A percentile compares a stretch with the other conserved stretches of the same genome.
Evolutionary conservation across 441 rosid species (phyloP).

Genomic region (Arabidopsis lyrata): DNA sequence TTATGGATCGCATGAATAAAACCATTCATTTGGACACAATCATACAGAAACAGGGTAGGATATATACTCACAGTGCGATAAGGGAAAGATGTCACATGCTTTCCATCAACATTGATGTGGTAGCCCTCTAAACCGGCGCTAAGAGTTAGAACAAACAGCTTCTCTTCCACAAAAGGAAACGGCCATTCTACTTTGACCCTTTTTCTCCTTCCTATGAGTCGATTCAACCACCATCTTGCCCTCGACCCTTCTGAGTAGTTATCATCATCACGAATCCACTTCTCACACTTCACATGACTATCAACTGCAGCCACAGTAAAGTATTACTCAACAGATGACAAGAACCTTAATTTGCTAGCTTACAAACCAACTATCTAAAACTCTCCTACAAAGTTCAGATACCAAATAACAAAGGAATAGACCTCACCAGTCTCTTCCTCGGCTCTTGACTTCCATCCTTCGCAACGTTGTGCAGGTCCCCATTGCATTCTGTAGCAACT

Average conservation of each 20-base stretch:
- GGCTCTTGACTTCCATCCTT: conserved; percentile 70
- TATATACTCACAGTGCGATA: conserved; percentile 77
- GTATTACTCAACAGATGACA: conserved; percentile 29
- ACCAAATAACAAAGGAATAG: conserved; percentile 9
- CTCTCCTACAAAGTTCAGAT: background rate
- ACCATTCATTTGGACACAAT: conserved; percentile 30
- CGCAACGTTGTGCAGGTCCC: conserved; percentile 74
- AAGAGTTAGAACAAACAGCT: conserved; percentile 80
- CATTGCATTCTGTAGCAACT: conserved; percentile 88
- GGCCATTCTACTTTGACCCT: conserved; percentile 81
- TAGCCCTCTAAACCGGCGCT: conserved; percentile 92
- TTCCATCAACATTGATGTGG: conserved; percentile 82
- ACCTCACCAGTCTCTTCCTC: conserved; percentile 50
- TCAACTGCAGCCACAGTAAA: conserved; percentile 68
- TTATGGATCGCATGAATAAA: background rate
- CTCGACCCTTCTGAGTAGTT: conserved; percentile 66
- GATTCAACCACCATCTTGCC: conserved; percentile 80
- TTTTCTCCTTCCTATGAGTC: conserved; percentile 70
- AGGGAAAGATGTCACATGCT: conserved; percentile 88
- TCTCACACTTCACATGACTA: conserved; percentile 82
- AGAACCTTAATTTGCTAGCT: conserved; percentile 19
- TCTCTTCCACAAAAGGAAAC: conserved; percentile 75
- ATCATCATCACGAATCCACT: conserved; percentile 86
- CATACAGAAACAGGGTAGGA: conserved; percentile 17
- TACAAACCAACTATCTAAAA: conserved; percentile 16